A percentile compares a stretch with the other conserved stretches of the same genome.
Evolutionary conservation across 2,329 filamentous ascomycete species (phyloP).

Genomic region (Colletotrichum sp.): DNA sequence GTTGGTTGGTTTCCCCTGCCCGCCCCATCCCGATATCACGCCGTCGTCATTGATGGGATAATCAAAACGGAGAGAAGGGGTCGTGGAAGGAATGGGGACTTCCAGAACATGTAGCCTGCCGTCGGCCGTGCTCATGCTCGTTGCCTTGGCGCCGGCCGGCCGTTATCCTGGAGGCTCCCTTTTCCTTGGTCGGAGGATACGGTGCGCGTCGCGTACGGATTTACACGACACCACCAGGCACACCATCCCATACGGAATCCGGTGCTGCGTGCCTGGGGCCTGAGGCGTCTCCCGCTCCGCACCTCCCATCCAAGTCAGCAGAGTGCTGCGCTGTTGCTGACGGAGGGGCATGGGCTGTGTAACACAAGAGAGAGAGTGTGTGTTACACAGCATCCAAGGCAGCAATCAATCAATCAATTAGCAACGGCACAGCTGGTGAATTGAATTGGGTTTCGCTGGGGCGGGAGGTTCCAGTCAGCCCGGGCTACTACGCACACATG

Average conservation of each 20-base stretch:
- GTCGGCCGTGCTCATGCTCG: background rate
- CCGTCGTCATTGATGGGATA: background rate
- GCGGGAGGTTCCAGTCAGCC: background rate
- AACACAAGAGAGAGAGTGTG: background rate
- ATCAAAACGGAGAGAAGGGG: background rate
- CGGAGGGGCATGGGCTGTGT: background rate
- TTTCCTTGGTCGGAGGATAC: background rate
- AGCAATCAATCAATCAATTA: background rate
- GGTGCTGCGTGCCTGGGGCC: background rate
- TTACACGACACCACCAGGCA: background rate
- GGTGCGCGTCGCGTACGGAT: background rate
- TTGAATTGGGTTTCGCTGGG: background rate
- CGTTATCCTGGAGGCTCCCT: background rate
- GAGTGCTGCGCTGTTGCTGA: background rate
- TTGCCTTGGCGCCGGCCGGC: background rate
- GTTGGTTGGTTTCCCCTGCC: background rate
- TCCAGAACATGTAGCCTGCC: constrained; percentile 2
- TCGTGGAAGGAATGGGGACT: background rate
- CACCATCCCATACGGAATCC: background rate
- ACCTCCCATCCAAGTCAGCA: constrained; percentile 5
- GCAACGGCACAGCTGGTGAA: background rate
- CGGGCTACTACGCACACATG: no score
- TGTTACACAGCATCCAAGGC: constrained; percentile 4
- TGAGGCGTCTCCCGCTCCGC: constrained; percentile 9
- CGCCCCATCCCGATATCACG: background rate